Base-by-base conservation (phyloP, 371 early-diverging fungal species). In the Edhazardia aedis region DNA sequence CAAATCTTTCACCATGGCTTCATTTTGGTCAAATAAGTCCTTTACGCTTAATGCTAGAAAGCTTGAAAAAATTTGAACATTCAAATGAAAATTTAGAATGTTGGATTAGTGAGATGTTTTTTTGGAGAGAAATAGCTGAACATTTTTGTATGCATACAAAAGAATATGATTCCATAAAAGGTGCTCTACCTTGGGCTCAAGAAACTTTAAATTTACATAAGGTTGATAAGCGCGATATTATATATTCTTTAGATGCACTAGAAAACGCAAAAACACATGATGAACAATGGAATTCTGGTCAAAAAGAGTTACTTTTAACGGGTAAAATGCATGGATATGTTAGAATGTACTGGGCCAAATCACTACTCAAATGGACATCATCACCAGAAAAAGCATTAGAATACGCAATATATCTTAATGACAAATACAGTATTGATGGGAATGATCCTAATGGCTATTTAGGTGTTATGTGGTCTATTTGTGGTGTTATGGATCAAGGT, bases 281-380 rank as follows among this genome's bases (percentile, higher is more conserved):
- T 55, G 11, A 27, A 2, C 27, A 46, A 1, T 60, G 61, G 61
- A 60, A 60, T 46, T 54, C 61, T 25, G 61, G 50, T 0, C 55
- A 60, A 33, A 60, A 36, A 27, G 36, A 60, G 47, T 21, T 60
- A 25, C 26, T 49, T 0, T 19, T 18, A 2, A 23, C 26, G 14
- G 55, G 55, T 29, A 60, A 60, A 30, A 60, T 60, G 40, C 61
- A 60, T 39, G 61, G 61, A 27, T 60, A 55, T 46, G 55, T 55
- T 1, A 22, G 61, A 44, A 60, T 60, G 61, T 60, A 53, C 36
- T 60, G 61, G 61, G 55, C 61, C 14, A 60, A 60, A 18, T 22
- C 43, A 22, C 1, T 54, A 18, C 19, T 60, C 27, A 25, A 55
- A 51, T 60, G 61, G 61, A 51, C 46, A 24, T 26, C 42, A 30